Conservation (phyloP, 1,139 yeast genomes). For the Zygoascus sp. region DNA sequence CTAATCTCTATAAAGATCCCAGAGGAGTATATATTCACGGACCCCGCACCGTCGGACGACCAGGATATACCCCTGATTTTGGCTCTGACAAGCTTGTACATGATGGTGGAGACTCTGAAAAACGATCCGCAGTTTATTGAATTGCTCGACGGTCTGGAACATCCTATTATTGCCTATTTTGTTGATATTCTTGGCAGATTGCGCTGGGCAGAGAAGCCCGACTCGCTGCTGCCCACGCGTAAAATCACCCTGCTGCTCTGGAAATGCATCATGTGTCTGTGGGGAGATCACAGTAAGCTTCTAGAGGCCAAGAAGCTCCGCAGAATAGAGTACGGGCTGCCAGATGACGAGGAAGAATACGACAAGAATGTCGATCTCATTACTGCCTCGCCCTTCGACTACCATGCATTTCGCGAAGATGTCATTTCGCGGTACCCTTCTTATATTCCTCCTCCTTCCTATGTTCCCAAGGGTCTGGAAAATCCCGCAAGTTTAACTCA, state of each 20-base stretch:
- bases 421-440: slow-evolving; percentile 71
- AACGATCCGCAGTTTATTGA: slow-evolving; percentile 26
- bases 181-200: slow-evolving; percentile 57
- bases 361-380: slow-evolving; percentile 29
- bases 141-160: slow-evolving; percentile 33
- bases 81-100: slow-evolving; percentile 48
- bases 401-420: slow-evolving; percentile 73
- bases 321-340: slow-evolving; percentile 42
- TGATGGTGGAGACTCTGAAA: slow-evolving; percentile 40
- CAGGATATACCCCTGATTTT: slow-evolving; percentile 37
- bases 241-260: slow-evolving; percentile 48
- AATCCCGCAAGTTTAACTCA: slow-evolving; percentile 41
- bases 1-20: slow-evolving; percentile 21
- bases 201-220: slow-evolving; percentile 46
- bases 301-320: slow-evolving; percentile 49
- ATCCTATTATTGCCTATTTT: slow-evolving; percentile 42
- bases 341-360: slow-evolving; percentile 29
- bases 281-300: slow-evolving; percentile 54
- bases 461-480: slow-evolving; percentile 44
- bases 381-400: slow-evolving; percentile 72
- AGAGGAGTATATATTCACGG: slow-evolving; percentile 14
- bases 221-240: slow-evolving; percentile 40
- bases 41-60: slow-evolving; percentile 9
- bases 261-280: slow-evolving; percentile 55
- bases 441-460: slow-evolving; percentile 47